Evolutionary conservation across 345 rosid species (phyloP).

Genomic region (Moricandia moricandioides): DNA sequence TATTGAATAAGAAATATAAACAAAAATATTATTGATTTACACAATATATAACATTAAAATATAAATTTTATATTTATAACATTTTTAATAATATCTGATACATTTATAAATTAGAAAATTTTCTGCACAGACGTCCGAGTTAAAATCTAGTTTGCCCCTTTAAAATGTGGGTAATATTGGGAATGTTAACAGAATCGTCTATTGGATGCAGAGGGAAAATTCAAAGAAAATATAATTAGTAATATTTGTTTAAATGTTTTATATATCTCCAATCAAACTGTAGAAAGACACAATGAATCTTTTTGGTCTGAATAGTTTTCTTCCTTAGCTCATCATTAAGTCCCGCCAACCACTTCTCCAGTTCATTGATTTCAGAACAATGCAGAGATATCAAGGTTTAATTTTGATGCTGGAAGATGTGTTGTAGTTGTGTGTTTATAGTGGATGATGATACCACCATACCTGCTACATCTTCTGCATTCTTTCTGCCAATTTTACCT

Average conservation of each 20-base stretch:
- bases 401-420: not conserved
- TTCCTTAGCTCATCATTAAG: constrained; percentile 32
- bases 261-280: constrained; percentile 14
- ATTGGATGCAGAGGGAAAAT: not conserved
- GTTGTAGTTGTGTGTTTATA: not conserved
- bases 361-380: constrained; percentile 74
- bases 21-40: too few relatives aligned
- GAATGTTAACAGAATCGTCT: too few relatives aligned
- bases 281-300: not conserved
- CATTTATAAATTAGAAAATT: too few relatives aligned
- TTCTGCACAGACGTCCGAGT: too few relatives aligned
- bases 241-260: not conserved
- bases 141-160: too few relatives aligned
- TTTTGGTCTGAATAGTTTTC: not conserved
- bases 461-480: constrained; percentile 62
- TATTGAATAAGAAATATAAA: too few relatives aligned
- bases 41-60: too few relatives aligned
- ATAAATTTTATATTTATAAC: too few relatives aligned
- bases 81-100: too few relatives aligned
- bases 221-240: not conserved
- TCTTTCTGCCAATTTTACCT: constrained; percentile 67
- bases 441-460: constrained; percentile 7
- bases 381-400: constrained; percentile 2
- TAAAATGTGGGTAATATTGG: too few relatives aligned
- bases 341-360: constrained; percentile 87